A percentile compares a stretch with the other conserved stretches of the same genome.
These are phyloP conservation scores for Trichoderma breve DNA, from an alignment of 2,329 filamentous ascomycete species.

Conservation along the genomic window DNA sequence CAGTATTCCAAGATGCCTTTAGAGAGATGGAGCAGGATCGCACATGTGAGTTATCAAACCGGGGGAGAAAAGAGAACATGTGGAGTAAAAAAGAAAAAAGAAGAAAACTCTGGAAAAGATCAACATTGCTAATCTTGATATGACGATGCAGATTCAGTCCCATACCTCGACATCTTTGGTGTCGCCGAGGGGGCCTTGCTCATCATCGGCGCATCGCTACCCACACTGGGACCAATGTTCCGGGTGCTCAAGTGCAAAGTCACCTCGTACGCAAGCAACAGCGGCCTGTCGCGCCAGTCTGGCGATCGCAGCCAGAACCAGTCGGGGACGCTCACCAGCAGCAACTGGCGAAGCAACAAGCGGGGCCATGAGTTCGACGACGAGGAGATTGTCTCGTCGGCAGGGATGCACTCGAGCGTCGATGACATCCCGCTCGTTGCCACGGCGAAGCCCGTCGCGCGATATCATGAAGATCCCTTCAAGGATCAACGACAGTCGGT, in stretches of 20 bases:
- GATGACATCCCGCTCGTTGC: conserved; percentile 30
- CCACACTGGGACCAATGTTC: conserved; percentile 27
- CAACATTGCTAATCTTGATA: background rate
- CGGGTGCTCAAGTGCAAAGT: conserved; percentile 24
- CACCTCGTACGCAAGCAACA: conserved; percentile 19
- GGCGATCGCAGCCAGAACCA: conserved; percentile 15
- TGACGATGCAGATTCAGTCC: conserved; percentile 21
- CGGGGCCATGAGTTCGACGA: conserved; percentile 24
- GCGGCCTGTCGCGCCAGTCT: conserved; percentile 11
- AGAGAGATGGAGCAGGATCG: conserved; percentile 25
- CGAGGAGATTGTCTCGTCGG: conserved; percentile 23
- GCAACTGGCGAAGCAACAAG: background rate
- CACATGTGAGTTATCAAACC: conserved; percentile 25
- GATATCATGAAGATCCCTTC: conserved; percentile 9
- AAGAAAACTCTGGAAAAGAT: background rate
- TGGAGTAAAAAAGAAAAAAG: background rate
- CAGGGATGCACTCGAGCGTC: conserved; percentile 25
- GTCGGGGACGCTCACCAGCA: background rate
- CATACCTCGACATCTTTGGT: conserved; percentile 29
- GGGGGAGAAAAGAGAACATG: background rate
- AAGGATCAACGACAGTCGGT: background rate
- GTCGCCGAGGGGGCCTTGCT: conserved; percentile 28
- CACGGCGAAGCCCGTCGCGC: background rate
- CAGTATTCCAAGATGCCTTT: conserved; percentile 27
- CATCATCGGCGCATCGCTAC: conserved; percentile 28